Evolutionary conservation across 2,329 filamentous ascomycete genomes (phyloP).

Genomic region (Didymella sp.): DNA sequence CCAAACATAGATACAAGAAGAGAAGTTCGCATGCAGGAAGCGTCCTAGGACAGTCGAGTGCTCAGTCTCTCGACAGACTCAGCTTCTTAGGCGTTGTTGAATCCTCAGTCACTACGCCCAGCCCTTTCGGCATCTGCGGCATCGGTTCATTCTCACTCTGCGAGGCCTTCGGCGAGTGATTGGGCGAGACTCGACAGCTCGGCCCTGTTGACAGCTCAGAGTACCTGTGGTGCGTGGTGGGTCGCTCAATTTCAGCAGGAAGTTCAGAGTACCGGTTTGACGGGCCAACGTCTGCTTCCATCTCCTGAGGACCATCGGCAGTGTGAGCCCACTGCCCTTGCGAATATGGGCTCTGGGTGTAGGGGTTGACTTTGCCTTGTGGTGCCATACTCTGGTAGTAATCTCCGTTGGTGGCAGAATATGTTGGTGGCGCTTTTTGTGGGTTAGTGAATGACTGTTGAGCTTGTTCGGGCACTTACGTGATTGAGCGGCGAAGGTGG

Average conservation of each 20-base stretch:
- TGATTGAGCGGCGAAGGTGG: conserved; percentile 27
- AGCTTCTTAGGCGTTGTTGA: neutral
- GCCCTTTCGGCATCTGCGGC: conserved; percentile 23
- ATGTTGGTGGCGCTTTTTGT: conserved; percentile 35
- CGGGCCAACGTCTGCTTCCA: conserved; percentile 24
- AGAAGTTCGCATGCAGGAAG: neutral
- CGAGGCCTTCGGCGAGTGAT: conserved; percentile 25
- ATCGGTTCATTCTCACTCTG: conserved; percentile 22
- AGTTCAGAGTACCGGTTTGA: conserved; percentile 33
- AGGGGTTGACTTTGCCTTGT: conserved; percentile 20
- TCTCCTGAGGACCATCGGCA: conserved; percentile 26
- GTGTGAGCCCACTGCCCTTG: conserved; percentile 28
- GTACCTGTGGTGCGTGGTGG: conserved; percentile 19
- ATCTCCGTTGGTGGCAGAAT: conserved; percentile 30
- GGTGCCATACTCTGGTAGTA: conserved; percentile 22
- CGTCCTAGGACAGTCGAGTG: neutral
- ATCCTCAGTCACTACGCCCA: conserved; percentile 21
- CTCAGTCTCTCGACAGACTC: neutral
- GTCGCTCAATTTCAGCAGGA: conserved; percentile 25
- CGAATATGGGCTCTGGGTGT: conserved; percentile 11
- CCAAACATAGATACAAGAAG: conserved; percentile 8
- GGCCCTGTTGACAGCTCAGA: conserved; percentile 32
- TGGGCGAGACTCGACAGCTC: conserved; percentile 31
- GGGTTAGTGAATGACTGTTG: neutral
- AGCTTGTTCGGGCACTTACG: conserved; percentile 22